phyloP scores from a whole-genome alignment of 495 filamentous ascomycete genomes.

The Evansstolkia leycettana region DNA sequence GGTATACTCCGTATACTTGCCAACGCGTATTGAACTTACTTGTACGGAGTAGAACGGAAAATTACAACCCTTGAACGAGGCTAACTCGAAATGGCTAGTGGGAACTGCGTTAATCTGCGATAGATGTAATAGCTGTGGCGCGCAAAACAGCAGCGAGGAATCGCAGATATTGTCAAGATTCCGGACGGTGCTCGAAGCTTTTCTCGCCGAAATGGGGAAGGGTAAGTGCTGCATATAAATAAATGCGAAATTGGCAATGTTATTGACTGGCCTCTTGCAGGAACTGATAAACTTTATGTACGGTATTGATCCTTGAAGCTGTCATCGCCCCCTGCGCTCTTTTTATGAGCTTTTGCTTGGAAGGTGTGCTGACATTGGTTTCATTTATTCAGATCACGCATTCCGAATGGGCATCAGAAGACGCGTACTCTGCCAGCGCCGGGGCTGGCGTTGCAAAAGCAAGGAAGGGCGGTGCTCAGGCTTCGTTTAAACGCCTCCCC shows the following conservation, averaged over 20 bases:
- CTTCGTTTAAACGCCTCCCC: slow-evolving; percentile 75
- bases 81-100: slow-evolving; percentile 12
- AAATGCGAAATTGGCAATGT: slow-evolving; percentile 4
- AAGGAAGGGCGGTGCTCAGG: slow-evolving; percentile 37
- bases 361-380: slow-evolving; percentile 9
- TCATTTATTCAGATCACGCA: slow-evolving; percentile 59
- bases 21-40: too few species aligned
- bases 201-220: slow-evolving; percentile 43
- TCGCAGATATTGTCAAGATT: slow-evolving; percentile 1
- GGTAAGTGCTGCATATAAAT: slow-evolving; percentile 24
- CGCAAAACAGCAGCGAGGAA: slow-evolving; percentile 3
- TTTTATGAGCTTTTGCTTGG: slow-evolving; percentile 6
- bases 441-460: slow-evolving; percentile 51
- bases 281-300: slow-evolving; percentile 69
- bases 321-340: background rate
- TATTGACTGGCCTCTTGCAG: slow-evolving; percentile 16
- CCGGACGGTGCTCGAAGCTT: background rate
- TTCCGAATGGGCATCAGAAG: slow-evolving; percentile 86
- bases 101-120: background rate
- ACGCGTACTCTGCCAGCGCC: slow-evolving; percentile 66
- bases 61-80: too few species aligned
- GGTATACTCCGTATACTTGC: too few species aligned
- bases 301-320: slow-evolving; percentile 5
- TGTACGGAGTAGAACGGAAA: too few species aligned
- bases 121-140: background rate